Conservation (phyloP, 2,329 filamentous ascomycete genomes). For the Hypomyces perniciosus region DNA sequence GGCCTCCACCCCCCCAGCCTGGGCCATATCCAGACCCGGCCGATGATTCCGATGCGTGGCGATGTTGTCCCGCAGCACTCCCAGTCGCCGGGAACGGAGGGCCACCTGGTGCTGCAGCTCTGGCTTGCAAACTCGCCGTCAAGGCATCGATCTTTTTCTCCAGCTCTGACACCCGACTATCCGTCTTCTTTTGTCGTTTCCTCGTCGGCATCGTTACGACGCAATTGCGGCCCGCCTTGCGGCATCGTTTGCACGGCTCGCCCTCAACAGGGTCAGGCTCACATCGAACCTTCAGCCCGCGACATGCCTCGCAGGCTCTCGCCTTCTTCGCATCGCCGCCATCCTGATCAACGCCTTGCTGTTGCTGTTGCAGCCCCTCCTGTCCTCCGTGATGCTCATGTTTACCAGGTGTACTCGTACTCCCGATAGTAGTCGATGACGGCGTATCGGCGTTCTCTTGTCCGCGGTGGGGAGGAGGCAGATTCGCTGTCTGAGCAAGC, state of each 20-base stretch:
- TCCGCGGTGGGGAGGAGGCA: conserved; percentile 13
- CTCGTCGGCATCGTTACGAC: conserved; percentile 67
- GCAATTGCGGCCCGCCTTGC: conserved; percentile 72
- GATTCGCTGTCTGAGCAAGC: background rate
- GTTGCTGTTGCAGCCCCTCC: conserved; percentile 13
- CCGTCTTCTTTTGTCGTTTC: conserved; percentile 88
- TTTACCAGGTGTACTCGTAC: conserved; percentile 1
- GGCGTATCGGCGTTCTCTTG: conserved; percentile 20
- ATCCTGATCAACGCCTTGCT: conserved; percentile 16
- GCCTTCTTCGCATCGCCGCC: conserved; percentile 55
- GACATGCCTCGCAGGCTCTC: conserved; percentile 69
- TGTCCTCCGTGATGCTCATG: background rate
- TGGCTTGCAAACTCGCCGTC: conserved; percentile 69
- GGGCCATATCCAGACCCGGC: background rate
- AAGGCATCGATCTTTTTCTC: conserved; percentile 90
- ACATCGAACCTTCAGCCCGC: conserved; percentile 76
- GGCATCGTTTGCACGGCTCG: conserved; percentile 67
- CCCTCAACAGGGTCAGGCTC: conserved; percentile 62
- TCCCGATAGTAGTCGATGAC: conserved; percentile 9
- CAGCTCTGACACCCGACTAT: conserved; percentile 80
- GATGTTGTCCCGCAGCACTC: background rate
- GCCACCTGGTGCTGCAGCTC: conserved; percentile 17
- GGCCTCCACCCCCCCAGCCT: background rate
- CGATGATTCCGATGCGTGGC: background rate
- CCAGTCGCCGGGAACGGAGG: background rate